These are phyloP conservation scores for Exserohilum turcica DNA, from an alignment of 2,329 filamentous ascomycete species.

Conservation along the genomic window DNA sequence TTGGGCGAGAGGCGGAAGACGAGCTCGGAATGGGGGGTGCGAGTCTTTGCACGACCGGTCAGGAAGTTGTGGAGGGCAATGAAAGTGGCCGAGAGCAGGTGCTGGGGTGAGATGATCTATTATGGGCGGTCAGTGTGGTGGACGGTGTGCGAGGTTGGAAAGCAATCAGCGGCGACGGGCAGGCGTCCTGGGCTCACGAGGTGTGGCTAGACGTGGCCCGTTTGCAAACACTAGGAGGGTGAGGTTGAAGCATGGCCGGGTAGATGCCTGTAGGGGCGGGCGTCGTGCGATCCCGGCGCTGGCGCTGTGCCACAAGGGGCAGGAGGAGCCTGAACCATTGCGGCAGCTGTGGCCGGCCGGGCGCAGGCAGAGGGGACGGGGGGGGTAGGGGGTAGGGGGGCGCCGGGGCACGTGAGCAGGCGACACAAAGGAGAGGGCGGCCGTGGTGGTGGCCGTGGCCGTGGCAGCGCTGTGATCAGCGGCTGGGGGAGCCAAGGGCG, in stretches of 20 bases:
- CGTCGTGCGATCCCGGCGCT: background rate
- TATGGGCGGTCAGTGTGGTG: background rate
- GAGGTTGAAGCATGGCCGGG: background rate
- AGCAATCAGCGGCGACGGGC: background rate
- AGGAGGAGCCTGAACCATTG: background rate
- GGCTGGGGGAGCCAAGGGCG: background rate
- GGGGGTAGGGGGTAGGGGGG: background rate
- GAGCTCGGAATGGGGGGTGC: slow-evolving; percentile 87
- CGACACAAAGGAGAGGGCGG: too few relatives aligned
- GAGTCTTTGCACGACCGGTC: slow-evolving; percentile 66
- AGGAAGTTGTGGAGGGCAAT: slow-evolving; percentile 72
- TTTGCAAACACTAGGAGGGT: background rate
- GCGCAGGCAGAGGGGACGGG: background rate
- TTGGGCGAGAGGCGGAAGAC: slow-evolving; percentile 80
- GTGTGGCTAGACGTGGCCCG: background rate
- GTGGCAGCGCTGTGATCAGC: too few relatives aligned
- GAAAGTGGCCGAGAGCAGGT: slow-evolving; percentile 77
- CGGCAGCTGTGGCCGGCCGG: background rate
- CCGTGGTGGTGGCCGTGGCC: too few relatives aligned
- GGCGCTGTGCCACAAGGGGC: background rate
- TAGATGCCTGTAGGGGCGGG: background rate
- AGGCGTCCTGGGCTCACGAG: background rate
- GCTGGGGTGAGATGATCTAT: slow-evolving; percentile 72
- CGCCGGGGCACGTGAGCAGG: too few relatives aligned
- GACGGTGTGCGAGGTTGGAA: background rate